Conservation (phyloP, 2,329 filamentous ascomycete species). For the Colletotrichum echinochloae region DNA sequence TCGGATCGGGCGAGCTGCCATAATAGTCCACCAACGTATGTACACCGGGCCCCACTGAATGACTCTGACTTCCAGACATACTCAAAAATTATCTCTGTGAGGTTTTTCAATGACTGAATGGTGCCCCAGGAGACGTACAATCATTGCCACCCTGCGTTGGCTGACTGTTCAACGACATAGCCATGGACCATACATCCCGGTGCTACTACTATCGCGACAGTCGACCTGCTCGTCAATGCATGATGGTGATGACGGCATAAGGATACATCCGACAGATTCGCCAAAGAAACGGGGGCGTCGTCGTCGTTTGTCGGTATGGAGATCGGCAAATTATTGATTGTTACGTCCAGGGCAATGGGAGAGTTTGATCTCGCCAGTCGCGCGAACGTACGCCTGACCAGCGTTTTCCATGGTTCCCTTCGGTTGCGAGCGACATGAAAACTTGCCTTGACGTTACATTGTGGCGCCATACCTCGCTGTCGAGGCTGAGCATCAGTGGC, state of each 20-base stretch:
- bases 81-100: neutral
- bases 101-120: neutral
- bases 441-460: slow-evolving; percentile 13
- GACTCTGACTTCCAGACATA: neutral
- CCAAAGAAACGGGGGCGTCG: neutral
- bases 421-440: neutral
- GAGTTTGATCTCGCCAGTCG: neutral
- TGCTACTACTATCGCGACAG: slow-evolving; percentile 15
- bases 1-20: slow-evolving; percentile 3
- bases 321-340: slow-evolving; percentile 23
- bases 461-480: neutral
- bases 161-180: neutral
- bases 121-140: neutral
- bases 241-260: neutral
- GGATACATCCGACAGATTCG: neutral
- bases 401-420: neutral
- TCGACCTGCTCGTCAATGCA: slow-evolving; percentile 24
- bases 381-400: slow-evolving; percentile 6
- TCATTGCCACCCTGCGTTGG: neutral
- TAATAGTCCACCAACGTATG: neutral
- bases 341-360: slow-evolving; percentile 10
- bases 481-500: neutral
- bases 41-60: neutral
- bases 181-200: neutral
- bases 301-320: slow-evolving; percentile 3